Percentiles rank a stretch among this genome's conserved stretches.
phyloP scores from a whole-genome alignment of 257 asterid species.

The Solanum tarijense region DNA sequence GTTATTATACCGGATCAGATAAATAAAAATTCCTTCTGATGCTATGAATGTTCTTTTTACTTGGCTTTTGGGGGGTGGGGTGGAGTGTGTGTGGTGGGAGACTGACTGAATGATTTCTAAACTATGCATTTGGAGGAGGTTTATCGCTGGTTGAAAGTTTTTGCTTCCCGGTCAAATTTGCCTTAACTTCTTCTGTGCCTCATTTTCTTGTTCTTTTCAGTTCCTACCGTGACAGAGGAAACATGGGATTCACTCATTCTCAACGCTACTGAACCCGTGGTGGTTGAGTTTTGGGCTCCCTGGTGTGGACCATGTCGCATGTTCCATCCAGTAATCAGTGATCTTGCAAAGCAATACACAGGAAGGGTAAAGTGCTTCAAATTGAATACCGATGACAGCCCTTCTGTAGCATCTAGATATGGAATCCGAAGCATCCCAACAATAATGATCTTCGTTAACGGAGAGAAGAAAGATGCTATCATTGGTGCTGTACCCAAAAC shows the following conservation, averaged over 20 bases:
- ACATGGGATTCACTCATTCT: conserved; percentile 20
- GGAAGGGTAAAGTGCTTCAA: conserved; percentile 11
- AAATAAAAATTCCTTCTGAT: background rate
- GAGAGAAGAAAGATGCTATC: conserved; percentile 19
- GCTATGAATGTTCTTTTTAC: background rate
- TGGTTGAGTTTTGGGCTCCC: conserved; percentile 27
- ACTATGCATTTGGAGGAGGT: background rate
- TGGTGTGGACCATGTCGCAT: conserved; percentile 28
- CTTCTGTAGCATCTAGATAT: conserved; percentile 11
- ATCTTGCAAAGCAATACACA: conserved; percentile 10
- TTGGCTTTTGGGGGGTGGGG: background rate
- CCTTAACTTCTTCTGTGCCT: background rate
- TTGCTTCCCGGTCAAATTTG: background rate
- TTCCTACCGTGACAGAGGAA: conserved; percentile 8
- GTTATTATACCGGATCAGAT: background rate
- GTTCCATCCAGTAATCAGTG: conserved; percentile 19
- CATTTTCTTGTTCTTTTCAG: conserved; percentile 6
- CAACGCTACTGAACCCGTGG: conserved; percentile 6
- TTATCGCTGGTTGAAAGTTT: background rate
- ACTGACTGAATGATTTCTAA: background rate
- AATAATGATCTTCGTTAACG: conserved; percentile 8
- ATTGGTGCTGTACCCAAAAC: conserved; percentile 25
- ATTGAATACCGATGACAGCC: conserved; percentile 14
- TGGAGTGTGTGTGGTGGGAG: background rate
- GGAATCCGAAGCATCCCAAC: conserved; percentile 26